A percentile compares a stretch with the other conserved stretches of the same genome.
These are phyloP conservation scores for Erodium moschatum DNA, from an alignment of 441 rosid species.

Conservation along the genomic window DNA sequence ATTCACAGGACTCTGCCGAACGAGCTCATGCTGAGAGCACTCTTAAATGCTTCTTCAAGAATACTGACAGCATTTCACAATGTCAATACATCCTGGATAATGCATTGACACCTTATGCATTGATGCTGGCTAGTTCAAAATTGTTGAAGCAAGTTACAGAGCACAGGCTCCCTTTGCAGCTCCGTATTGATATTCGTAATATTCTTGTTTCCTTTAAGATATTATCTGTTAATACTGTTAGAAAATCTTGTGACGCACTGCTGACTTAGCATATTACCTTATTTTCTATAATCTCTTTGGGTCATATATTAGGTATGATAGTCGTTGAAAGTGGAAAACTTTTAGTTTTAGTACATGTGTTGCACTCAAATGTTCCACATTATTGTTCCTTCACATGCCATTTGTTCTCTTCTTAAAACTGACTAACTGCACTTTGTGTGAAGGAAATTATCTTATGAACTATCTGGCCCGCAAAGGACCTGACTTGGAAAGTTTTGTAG, in stretches of 20 bases:
- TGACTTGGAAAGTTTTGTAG: constrained; percentile 70
- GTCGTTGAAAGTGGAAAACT: not conserved
- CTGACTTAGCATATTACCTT: not conserved
- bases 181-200: constrained; percentile 89
- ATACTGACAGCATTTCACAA: constrained; percentile 79
- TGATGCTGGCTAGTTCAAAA: constrained; percentile 99
- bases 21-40: constrained; percentile 61
- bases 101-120: constrained; percentile 88
- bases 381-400: not conserved
- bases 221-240: constrained; percentile 16
- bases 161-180: constrained; percentile 72
- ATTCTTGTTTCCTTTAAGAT: constrained; percentile 21
- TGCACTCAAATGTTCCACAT: not conserved
- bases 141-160: constrained; percentile 93
- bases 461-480: constrained; percentile 95
- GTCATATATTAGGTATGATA: not conserved
- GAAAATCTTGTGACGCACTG: not conserved
- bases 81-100: constrained; percentile 97
- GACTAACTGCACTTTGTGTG: constrained; percentile 15
- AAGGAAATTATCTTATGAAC: constrained; percentile 70
- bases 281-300: not conserved
- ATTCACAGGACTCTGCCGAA: constrained; percentile 25
- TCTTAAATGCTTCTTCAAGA: constrained; percentile 79
- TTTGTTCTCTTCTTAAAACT: not conserved
- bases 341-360: not conserved